Conservation (phyloP, 768 basidiomycete genomes). For the Saitozyma podzolica region DNA sequence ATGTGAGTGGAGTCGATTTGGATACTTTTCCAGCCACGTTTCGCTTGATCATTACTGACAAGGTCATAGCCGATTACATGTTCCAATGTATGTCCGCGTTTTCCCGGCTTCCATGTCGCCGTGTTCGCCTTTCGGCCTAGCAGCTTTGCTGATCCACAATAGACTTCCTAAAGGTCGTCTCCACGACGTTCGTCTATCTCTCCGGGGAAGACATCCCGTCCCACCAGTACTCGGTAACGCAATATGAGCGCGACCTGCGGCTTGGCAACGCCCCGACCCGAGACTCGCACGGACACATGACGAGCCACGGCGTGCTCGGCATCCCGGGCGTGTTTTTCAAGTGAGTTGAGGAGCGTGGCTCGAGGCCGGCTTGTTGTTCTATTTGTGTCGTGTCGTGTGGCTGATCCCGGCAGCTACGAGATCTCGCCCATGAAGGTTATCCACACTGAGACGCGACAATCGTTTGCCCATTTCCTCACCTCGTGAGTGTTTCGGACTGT, state of each 20-base stretch:
- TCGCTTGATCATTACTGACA: neutral
- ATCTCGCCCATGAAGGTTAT: slow-evolving; percentile 95
- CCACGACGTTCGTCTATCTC: slow-evolving; percentile 86
- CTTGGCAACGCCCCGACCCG: slow-evolving; percentile 57
- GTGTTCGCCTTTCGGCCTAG: neutral
- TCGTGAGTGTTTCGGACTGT: slow-evolving; percentile 63
- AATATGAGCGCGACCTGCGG: slow-evolving; percentile 87
- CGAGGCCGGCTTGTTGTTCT: neutral
- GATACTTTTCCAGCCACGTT: too few species aligned
- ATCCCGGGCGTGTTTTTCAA: slow-evolving; percentile 48
- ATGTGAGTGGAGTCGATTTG: slow-evolving; percentile 51
- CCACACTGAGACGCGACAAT: slow-evolving; percentile 85
- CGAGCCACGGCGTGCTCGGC: slow-evolving; percentile 46
- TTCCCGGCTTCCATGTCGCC: neutral
- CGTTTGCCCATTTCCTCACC: slow-evolving; percentile 96
- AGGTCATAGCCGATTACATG: slow-evolving; percentile 67
- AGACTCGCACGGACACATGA: slow-evolving; percentile 53
- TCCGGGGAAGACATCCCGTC: slow-evolving; percentile 78
- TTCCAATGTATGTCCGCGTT: slow-evolving; percentile 60
- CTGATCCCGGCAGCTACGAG: slow-evolving; percentile 68
- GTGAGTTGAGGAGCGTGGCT: slow-evolving; percentile 17
- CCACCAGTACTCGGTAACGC: slow-evolving; percentile 93
- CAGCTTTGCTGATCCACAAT: slow-evolving; percentile 2
- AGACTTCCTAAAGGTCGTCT: slow-evolving; percentile 98
- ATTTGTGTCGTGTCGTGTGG: slow-evolving; percentile 57